Percentiles rank a stretch among this genome's conserved stretches.
Evolutionary conservation across 306 rosid genomes (phyloP).

Genomic region (Potentilla sterilis): DNA sequence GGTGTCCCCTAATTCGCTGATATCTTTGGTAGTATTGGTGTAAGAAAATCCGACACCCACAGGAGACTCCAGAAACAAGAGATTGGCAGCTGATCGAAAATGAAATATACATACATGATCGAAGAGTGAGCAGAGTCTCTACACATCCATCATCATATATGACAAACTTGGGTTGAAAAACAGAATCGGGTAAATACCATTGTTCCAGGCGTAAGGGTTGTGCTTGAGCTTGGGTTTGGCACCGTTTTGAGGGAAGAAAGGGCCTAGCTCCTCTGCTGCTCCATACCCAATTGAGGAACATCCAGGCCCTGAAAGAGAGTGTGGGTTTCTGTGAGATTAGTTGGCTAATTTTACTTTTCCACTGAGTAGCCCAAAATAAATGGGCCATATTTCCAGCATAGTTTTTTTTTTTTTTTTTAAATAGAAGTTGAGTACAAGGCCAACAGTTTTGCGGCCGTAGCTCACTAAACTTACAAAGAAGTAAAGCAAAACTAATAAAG

Average conservation of each 20-base stretch:
- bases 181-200: slow-evolving; percentile 33
- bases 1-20: slow-evolving; percentile 54
- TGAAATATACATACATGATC: not conserved
- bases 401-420: too few relatives aligned
- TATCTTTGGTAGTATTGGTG: slow-evolving; percentile 62
- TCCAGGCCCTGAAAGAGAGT: slow-evolving; percentile 64
- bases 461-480: too few relatives aligned
- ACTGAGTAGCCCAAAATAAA: not conserved
- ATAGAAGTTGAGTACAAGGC: too few relatives aligned
- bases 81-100: slow-evolving; percentile 54
- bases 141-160: not conserved
- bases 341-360: not conserved
- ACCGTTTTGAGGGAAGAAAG: slow-evolving; percentile 73
- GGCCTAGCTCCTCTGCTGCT: slow-evolving; percentile 86
- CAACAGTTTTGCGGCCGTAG: too few relatives aligned
- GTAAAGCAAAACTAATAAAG: too few relatives aligned
- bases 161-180: not conserved
- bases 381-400: not conserved
- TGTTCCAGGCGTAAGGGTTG: slow-evolving; percentile 80
- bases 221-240: slow-evolving; percentile 60
- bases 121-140: not conserved
- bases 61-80: slow-evolving; percentile 79
- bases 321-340: not conserved
- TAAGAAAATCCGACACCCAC: slow-evolving; percentile 90
- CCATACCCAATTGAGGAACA: slow-evolving; percentile 89